Evolutionary conservation across 345 rosid genomes (phyloP), one percentile per base, ranked within the genome.

Genomic region (Moricandia moricandioides): DNA sequence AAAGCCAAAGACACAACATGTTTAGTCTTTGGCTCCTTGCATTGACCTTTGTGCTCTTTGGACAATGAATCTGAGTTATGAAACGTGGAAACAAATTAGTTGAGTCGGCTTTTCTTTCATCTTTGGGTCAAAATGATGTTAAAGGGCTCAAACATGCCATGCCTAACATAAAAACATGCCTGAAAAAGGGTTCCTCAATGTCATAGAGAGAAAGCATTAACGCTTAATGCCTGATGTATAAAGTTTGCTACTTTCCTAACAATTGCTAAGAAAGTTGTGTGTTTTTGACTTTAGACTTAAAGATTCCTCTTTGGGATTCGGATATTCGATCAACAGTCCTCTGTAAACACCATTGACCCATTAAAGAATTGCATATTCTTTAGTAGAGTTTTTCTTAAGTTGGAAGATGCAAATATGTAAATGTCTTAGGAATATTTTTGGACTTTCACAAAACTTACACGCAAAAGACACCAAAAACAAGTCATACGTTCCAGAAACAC

Each of bases 361-460:
- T 37, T 0, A 27, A 37, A 7, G 34, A 52, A 29, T 52, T 62
- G 49, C 45, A 49, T 10, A 33, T 34, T 8, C 21, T 54, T 49
- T n/a, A n/a, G n/a, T n/a, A n/a, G n/a, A n/a, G n/a, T n/a, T 29
- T 3, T 29, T 29, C 31, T 29, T 29, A 21, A 21, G 24, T 21
- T 1, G 24, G 24, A 21, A 21, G 24, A 21, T 21, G 24, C 24
- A 21, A 21, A 45, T 21, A 40, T 69, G 1, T 29, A 4, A 51
- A 27, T 59, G 76, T 65, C 47, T 78, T 65, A n/a, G 72, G 60
- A 65, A 47, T n/a, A 16, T 0, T 64, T 77, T 2, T 72, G 58
- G 67, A 35, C 35, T 64, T 71, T 34, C 61, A 77, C 67, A 77
- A 56, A 70, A 47, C 76, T 16, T 45, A 71, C 71, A 70, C 67